A percentile compares a stretch with the other conserved stretches of the same genome.
These are phyloP conservation scores for Coemansia sp. DNA, from an alignment of 192 early-diverging fungal genomes.

Conservation along the genomic window DNA sequence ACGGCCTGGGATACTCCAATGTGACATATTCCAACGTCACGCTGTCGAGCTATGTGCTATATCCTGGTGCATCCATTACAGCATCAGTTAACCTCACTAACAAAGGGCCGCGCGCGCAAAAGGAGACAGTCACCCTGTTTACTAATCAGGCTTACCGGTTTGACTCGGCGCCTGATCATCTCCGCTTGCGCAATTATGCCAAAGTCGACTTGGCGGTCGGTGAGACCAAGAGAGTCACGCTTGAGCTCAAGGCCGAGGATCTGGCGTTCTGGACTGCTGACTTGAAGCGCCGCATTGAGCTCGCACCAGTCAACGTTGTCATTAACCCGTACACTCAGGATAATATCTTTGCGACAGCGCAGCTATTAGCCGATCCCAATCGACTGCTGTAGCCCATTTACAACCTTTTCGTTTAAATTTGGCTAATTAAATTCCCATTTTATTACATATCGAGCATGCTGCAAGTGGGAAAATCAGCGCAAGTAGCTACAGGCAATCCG, in stretches of 20 bases:
- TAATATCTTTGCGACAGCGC: slow-evolving; percentile 8
- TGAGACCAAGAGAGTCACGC: slow-evolving; percentile 40
- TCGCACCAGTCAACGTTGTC: slow-evolving; percentile 11
- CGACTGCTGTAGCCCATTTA: background rate
- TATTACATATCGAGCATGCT: background rate
- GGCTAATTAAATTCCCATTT: background rate
- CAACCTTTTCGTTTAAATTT: background rate
- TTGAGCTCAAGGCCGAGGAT: slow-evolving; percentile 39
- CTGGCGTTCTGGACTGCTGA: slow-evolving; percentile 30
- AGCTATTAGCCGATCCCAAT: background rate
- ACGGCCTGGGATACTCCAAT: slow-evolving; percentile 61
- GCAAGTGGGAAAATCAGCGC: too few relatives aligned
- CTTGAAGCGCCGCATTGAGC: slow-evolving; percentile 20
- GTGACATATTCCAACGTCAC: slow-evolving; percentile 56
- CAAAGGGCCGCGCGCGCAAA: slow-evolving; percentile 40
- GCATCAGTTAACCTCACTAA: slow-evolving; percentile 54
- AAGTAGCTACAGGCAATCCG: too few relatives aligned
- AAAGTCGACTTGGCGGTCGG: slow-evolving; percentile 53
- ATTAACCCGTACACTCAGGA: slow-evolving; percentile 26
- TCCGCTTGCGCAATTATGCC: slow-evolving; percentile 55
- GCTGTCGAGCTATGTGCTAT: slow-evolving; percentile 15
- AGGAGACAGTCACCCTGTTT: slow-evolving; percentile 60
- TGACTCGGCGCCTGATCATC: slow-evolving; percentile 56
- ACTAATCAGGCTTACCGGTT: slow-evolving; percentile 56
- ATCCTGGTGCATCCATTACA: slow-evolving; percentile 13